phyloP scores from a whole-genome alignment of 306 rosid species.

The Dryas alaskensis region DNA sequence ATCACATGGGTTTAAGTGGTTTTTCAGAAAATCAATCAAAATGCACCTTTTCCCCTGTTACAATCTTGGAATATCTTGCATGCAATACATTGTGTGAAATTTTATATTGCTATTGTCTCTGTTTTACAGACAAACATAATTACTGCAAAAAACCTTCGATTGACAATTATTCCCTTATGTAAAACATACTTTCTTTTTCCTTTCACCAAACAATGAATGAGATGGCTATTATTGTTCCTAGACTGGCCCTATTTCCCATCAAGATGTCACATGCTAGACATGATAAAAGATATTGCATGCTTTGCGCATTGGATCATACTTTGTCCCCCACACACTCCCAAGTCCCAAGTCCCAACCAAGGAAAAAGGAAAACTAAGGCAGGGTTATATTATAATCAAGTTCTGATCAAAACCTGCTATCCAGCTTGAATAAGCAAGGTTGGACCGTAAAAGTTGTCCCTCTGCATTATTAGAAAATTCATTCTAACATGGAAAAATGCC shows the following conservation, averaged over 20 bases:
- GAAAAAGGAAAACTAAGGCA: neutral
- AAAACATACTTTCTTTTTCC: neutral
- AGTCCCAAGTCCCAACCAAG: neutral
- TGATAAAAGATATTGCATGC: neutral
- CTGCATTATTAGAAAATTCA: too few species aligned
- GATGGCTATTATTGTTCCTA: neutral
- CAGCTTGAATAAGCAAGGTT: neutral
- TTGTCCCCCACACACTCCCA: neutral
- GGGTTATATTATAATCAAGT: too few species aligned
- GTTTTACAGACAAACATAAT: constrained; percentile 7
- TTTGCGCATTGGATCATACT: neutral
- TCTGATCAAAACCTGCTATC: neutral
- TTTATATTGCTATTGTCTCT: neutral
- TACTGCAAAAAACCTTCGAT: constrained; percentile 1
- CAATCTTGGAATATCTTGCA: constrained; percentile 8
- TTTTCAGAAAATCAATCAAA: neutral
- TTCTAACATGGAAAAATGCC: too few species aligned
- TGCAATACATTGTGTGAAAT: neutral
- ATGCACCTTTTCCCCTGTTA: neutral
- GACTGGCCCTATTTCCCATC: neutral
- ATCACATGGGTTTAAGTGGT: neutral
- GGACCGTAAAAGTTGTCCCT: too few species aligned
- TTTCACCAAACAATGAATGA: neutral
- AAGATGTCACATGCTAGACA: neutral
- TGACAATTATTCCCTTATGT: neutral